Base-by-base conservation (phyloP, 345 rosid genomes). In the Raphanus raphanistrum region DNA sequence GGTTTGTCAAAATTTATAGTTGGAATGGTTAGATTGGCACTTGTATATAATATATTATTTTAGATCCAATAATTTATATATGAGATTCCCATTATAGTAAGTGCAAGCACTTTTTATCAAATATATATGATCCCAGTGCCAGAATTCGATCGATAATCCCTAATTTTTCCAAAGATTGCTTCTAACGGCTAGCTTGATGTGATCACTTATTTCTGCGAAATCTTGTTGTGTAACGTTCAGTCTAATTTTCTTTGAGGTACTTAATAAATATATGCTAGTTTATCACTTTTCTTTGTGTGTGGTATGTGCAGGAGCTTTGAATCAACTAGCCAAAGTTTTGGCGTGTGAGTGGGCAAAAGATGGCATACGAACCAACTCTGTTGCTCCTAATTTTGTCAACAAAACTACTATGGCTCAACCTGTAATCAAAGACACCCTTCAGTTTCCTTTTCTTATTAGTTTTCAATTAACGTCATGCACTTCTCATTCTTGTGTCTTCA, bases 261-360 rank as follows among this genome's bases (percentile, higher is more conserved):
- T 12, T 45, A 45, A 52, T 48, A 12, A 13, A 11, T 2, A 35
- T 38, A 38, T 10, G 12, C 45, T 38, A 38, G 45, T 38, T 38
- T 48, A 48, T 48, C 17, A 12, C 12, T 48, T 48, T 48, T 48
- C 55, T 5, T 48, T 48, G 59, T 55, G 61, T 55, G 61, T 55
- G n/a, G 28, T 21, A 57, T 8, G 13, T 48, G 10, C 67, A 75
- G 73, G 87, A 62, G 92, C 92, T 7, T 41, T 86, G 59, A 84
- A 77, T 57, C 91, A 85, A 52, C 80, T 89, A 25, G 75, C 88
- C 0, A 89, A 36, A 75, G 79, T 82, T 58, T 77, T 87, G 77
- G 90, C 92, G 21, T 89, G 92, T 43, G 94, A 89, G 63, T 88
- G 97, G 91, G 92, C 90, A 7, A 86, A 68, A n/a, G 89, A 88